Evolutionary conservation across 2,329 filamentous ascomycete species (phyloP).

Genomic region (Beauveria rudraprayagi): DNA sequence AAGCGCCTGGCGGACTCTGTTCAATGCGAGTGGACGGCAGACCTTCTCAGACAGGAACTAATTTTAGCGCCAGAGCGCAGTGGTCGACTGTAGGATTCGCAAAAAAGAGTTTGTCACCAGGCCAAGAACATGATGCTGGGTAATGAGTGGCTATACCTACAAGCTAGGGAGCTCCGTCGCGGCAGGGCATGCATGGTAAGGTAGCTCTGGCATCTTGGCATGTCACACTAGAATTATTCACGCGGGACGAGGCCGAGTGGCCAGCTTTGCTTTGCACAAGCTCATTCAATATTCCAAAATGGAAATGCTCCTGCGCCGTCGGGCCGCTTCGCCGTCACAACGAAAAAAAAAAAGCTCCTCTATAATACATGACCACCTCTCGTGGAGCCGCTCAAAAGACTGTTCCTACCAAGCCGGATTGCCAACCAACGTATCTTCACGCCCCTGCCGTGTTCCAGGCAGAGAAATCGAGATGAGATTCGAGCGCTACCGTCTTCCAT

Average conservation of each 20-base stretch:
- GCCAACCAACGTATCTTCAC: neutral
- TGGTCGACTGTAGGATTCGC: no score
- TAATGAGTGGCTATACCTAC: no score
- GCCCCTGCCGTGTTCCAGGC: conserved; percentile 14
- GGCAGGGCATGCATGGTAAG: no score
- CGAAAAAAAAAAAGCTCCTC: neutral
- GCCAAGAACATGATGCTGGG: no score
- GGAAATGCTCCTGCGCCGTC: neutral
- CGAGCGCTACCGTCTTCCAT: neutral
- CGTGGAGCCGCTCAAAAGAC: neutral
- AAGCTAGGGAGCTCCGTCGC: no score
- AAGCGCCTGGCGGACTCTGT: neutral
- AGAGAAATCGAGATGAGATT: conserved; percentile 4
- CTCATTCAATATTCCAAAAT: neutral
- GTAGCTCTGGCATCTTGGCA: no score
- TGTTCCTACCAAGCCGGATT: neutral
- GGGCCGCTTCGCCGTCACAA: neutral
- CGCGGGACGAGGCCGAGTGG: neutral
- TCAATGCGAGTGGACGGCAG: no score
- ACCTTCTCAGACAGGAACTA: no score
- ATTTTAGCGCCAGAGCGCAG: no score
- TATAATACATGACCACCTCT: conserved; percentile 4
- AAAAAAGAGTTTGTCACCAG: no score
- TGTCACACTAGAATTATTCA: neutral
- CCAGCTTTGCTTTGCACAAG: neutral